A percentile compares a stretch with the other conserved stretches of the same genome.
These are phyloP conservation scores for Pisolithus microcarpus DNA, from an alignment of 768 basidiomycete genomes.

Conservation along the genomic window DNA sequence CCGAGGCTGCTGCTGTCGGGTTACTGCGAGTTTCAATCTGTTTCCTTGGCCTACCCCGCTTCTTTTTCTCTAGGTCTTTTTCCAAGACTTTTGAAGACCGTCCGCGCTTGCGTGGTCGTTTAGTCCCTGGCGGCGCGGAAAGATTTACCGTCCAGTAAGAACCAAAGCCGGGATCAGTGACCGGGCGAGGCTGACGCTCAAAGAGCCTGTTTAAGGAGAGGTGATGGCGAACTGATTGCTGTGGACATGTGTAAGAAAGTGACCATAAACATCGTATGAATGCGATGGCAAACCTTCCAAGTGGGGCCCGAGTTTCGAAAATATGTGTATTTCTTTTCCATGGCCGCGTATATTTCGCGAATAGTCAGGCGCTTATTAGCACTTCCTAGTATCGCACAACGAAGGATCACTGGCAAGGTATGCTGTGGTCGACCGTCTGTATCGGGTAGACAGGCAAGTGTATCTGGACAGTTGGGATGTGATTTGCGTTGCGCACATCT, in stretches of 20 bases:
- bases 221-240: constrained; percentile 89
- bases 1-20: constrained; percentile 9
- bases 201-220: constrained; percentile 77
- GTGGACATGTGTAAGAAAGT: constrained; percentile 7
- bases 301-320: constrained; percentile 75
- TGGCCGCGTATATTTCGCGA: constrained; percentile 78
- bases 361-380: constrained; percentile 71
- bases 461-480: constrained; percentile 76
- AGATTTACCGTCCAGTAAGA: constrained; percentile 91
- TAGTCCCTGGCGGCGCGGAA: constrained; percentile 76
- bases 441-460: constrained; percentile 69
- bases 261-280: not conserved
- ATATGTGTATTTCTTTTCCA: constrained; percentile 80
- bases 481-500: constrained; percentile 41
- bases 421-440: constrained; percentile 76
- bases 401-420: constrained; percentile 77
- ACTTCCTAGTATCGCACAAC: constrained; percentile 78
- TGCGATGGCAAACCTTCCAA: constrained; percentile 58
- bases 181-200: constrained; percentile 74
- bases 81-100: constrained; percentile 44
- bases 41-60: constrained; percentile 37
- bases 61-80: constrained; percentile 26
- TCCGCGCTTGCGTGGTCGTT: constrained; percentile 76
- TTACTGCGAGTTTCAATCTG: constrained; percentile 8
- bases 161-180: constrained; percentile 80